Evolutionary conservation across 176 grass and related monocot genomes (phyloP).

Genomic region (Hordeum vulgare): DNA sequence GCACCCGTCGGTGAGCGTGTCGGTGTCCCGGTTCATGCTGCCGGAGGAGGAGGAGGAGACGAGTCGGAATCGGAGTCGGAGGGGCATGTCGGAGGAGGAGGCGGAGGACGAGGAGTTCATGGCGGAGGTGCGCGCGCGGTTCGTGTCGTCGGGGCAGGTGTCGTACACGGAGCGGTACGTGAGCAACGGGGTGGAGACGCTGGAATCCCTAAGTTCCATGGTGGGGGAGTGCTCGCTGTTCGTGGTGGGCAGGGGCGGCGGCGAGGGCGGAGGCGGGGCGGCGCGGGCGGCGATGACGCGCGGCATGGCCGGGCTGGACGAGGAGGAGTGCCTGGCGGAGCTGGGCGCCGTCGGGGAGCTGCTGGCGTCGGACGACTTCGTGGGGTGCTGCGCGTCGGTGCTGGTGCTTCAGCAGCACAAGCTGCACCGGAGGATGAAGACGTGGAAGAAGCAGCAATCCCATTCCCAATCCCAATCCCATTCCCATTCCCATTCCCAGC

Average conservation of each 20-base stretch:
- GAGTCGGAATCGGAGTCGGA: no score
- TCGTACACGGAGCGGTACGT: conserved; percentile 42
- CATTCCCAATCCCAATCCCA: neutral
- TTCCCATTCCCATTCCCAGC: no score
- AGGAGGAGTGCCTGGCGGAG: conserved; percentile 59
- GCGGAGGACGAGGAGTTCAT: conserved; percentile 52
- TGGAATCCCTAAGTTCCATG: conserved; percentile 37
- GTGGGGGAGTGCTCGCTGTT: conserved; percentile 47
- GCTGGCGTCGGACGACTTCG: conserved; percentile 59
- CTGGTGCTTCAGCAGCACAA: conserved; percentile 53
- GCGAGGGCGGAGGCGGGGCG: neutral
- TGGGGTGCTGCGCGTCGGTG: conserved; percentile 40
- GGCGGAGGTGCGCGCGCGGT: conserved; percentile 12
- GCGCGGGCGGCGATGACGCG: conserved; percentile 13
- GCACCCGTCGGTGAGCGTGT: conserved; percentile 30
- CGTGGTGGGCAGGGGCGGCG: conserved; percentile 29
- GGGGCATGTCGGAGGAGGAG: conserved; percentile 17
- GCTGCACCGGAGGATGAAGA: conserved; percentile 14
- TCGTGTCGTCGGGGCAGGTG: conserved; percentile 28
- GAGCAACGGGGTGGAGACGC: conserved; percentile 52
- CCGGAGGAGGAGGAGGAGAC: conserved; percentile 12
- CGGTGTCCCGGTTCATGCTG: conserved; percentile 31
- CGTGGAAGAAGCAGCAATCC: neutral
- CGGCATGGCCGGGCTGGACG: conserved; percentile 41
- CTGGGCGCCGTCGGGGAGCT: conserved; percentile 63